Evolutionary conservation across 192 early-diverging fungal species (phyloP).

Genomic region (Geranomyces michiganensis): DNA sequence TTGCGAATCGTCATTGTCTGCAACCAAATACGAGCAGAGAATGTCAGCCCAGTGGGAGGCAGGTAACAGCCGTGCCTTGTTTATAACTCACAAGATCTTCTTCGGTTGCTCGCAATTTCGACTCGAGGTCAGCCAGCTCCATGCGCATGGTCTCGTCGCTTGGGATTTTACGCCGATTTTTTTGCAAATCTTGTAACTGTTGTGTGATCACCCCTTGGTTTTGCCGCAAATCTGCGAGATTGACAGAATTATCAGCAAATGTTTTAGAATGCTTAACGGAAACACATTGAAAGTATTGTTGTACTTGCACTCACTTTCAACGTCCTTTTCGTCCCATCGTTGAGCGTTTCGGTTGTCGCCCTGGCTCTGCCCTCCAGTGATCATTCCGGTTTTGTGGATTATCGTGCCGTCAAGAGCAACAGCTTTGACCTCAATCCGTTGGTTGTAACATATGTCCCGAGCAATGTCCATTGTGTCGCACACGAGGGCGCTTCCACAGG

Average conservation of each 20-base stretch:
- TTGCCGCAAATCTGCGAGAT: slow-evolving; percentile 54
- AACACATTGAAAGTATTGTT: slow-evolving; percentile 8
- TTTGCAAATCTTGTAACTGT: slow-evolving; percentile 74
- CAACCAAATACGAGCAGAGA: slow-evolving; percentile 15
- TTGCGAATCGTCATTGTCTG: slow-evolving; percentile 24
- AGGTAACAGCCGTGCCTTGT: not conserved
- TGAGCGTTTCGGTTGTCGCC: slow-evolving; percentile 51
- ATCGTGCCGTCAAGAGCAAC: slow-evolving; percentile 93
- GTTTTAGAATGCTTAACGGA: not conserved
- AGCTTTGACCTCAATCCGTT: slow-evolving; percentile 83
- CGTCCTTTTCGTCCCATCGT: slow-evolving; percentile 87
- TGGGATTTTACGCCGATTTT: slow-evolving; percentile 58
- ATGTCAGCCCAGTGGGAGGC: not conserved
- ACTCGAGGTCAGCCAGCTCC: slow-evolving; percentile 36
- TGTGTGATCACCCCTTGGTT: slow-evolving; percentile 69
- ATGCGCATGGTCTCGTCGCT: slow-evolving; percentile 41
- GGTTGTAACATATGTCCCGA: slow-evolving; percentile 83
- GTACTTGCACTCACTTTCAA: slow-evolving; percentile 68
- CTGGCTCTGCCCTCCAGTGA: slow-evolving; percentile 72
- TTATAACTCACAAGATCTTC: slow-evolving; percentile 74
- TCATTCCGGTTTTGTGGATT: slow-evolving; percentile 95
- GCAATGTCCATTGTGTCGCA: slow-evolving; percentile 88
- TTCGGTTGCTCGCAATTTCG: slow-evolving; percentile 52
- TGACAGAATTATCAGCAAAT: not conserved
- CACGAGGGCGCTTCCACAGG: slow-evolving; percentile 90